These are phyloP conservation scores for Leucocoprinus leucothites DNA, from an alignment of 768 basidiomycete genomes.

Conservation along the genomic window DNA sequence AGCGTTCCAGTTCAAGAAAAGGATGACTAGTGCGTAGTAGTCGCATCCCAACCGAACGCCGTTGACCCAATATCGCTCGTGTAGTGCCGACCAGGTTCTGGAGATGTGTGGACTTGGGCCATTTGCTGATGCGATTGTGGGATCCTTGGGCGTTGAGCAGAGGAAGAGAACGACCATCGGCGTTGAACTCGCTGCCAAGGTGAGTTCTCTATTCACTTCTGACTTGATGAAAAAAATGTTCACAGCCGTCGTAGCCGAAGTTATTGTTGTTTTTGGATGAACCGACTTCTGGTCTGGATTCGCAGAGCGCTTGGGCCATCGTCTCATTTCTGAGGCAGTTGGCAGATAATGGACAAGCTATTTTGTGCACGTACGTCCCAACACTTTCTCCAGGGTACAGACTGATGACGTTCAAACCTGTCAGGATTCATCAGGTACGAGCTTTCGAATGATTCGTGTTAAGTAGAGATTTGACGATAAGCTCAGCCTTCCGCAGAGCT, in stretches of 20 bases:
- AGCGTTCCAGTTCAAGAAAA: conserved; percentile 67
- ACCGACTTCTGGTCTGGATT: conserved; percentile 86
- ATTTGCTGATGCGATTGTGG: conserved; percentile 62
- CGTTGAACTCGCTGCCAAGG: conserved; percentile 85
- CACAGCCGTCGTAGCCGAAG: conserved; percentile 47
- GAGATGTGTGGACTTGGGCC: conserved; percentile 63
- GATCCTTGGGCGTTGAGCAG: conserved; percentile 67
- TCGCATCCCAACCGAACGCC: neutral
- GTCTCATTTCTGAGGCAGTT: conserved; percentile 71
- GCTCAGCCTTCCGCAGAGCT: conserved; percentile 74
- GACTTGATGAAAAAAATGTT: neutral
- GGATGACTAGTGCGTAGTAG: conserved; percentile 65
- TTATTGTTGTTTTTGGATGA: conserved; percentile 86
- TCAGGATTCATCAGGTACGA: conserved; percentile 42
- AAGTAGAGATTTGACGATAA: neutral
- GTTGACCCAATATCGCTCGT: conserved; percentile 14
- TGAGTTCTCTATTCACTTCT: conserved; percentile 28
- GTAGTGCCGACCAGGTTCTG: conserved; percentile 45
- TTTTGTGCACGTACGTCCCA: conserved; percentile 80
- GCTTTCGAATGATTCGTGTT: neutral
- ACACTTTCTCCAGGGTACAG: neutral
- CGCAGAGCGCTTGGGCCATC: conserved; percentile 85
- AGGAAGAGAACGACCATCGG: conserved; percentile 84
- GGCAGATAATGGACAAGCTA: conserved; percentile 80
- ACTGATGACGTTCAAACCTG: neutral